Evolutionary conservation across 192 early-diverging fungal genomes (phyloP), one percentile per base, ranked within the genome.

Genomic region (Funneliformis geosporum): DNA sequence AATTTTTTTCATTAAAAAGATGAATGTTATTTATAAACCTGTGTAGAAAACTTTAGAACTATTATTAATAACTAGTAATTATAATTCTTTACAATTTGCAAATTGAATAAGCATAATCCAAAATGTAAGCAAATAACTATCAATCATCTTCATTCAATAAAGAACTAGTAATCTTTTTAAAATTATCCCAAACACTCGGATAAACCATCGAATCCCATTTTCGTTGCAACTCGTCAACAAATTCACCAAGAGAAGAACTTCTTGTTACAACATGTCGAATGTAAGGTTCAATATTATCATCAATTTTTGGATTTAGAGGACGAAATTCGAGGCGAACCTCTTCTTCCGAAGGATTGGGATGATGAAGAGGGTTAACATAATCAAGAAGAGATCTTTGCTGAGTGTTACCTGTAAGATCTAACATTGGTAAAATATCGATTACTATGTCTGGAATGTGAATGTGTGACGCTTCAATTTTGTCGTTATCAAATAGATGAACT

Each of bases 121-220:
- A 65, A 11, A 28, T 65, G 12, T 27, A 12, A 27, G n/a, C 27
- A 27, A 27, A 66, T 66, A 33, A 14, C 33, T 66, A 66, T 33
- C 14, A 23, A 55, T 55, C n/a, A 27, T 14, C 69, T 9, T 55
- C 21, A 28, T 50, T 12, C 28, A 25, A 12, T 25, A 72, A 23
- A 46, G 39, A 27, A 23, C 21, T 60, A 2, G 66, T 38, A 79
- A 79, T 12, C 25, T 79, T 55, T 60, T 69, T 69, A 28, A 79
- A 11, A 55, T 70, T 60, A 79, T 79, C 77, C 77, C 64, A 79
- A 12, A 55, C 2, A 43, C 66, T 79, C 21, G 77, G 77, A 40
- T 69, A 79, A 8, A 25, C 16, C 11, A 70, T 33, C 21, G 70
- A 66, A 55, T 67, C 43, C 77, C 77, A 79, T 59, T 50, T 65